Conservation (phyloP, 1,139 yeast genomes). For the Pichia sp. region DNA sequence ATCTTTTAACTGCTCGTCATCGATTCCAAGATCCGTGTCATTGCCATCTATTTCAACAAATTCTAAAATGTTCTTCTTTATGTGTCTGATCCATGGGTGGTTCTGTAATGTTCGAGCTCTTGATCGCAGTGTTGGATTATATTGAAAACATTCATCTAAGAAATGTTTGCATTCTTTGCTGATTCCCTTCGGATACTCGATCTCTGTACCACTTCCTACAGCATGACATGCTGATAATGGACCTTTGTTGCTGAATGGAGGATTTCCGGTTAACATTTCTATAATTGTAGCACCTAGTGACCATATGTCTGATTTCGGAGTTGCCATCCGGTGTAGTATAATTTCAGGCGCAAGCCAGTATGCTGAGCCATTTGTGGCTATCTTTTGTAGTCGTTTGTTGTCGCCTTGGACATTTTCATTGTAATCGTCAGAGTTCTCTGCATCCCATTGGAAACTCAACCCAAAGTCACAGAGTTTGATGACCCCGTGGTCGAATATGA, state of each 20-base stretch:
- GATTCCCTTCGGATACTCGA: slow-evolving; percentile 64
- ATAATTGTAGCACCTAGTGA: slow-evolving; percentile 94
- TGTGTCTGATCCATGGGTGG: slow-evolving; percentile 58
- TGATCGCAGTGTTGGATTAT: slow-evolving; percentile 61
- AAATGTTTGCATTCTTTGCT: slow-evolving; percentile 55
- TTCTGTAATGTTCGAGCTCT: slow-evolving; percentile 54
- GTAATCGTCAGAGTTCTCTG: slow-evolving; percentile 9
- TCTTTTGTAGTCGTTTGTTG: slow-evolving; percentile 22
- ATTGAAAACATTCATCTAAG: slow-evolving; percentile 79
- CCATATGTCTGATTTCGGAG: slow-evolving; percentile 84
- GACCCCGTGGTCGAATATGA: slow-evolving; percentile 56
- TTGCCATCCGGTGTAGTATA: slow-evolving; percentile 39
- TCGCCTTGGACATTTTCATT: slow-evolving; percentile 8
- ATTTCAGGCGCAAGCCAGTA: slow-evolving; percentile 92
- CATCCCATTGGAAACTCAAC: slow-evolving; percentile 52
- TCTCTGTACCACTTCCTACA: slow-evolving; percentile 80
- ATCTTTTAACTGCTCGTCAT: neutral
- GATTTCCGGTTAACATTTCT: slow-evolving; percentile 81
- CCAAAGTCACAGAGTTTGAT: slow-evolving; percentile 81
- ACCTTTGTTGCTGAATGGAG: slow-evolving; percentile 81
- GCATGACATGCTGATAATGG: slow-evolving; percentile 93
- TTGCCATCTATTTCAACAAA: slow-evolving; percentile 18
- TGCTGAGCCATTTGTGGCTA: slow-evolving; percentile 62
- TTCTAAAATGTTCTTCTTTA: slow-evolving; percentile 11
- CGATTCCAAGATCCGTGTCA: neutral